Percentiles rank a stretch among this genome's conserved stretches.
These are phyloP conservation scores for Prunus mongolica DNA, from an alignment of 306 rosid genomes.

Conservation along the genomic window DNA sequence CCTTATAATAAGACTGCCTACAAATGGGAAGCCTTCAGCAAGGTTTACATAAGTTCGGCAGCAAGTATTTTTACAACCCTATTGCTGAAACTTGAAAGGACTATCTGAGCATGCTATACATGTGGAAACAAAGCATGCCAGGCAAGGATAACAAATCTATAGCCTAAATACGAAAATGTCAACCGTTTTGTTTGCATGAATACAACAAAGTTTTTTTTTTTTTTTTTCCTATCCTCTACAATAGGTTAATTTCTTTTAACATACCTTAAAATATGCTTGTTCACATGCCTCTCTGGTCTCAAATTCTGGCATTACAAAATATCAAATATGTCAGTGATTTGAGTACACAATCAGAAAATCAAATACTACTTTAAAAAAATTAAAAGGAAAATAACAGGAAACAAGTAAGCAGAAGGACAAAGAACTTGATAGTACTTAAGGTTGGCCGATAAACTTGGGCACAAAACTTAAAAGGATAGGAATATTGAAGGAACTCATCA, in stretches of 20 bases:
- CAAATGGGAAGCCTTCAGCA: conserved; percentile 7
- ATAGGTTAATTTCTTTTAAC: conserved; percentile 15
- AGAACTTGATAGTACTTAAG: background rate
- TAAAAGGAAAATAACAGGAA: background rate
- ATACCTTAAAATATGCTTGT: conserved; percentile 92
- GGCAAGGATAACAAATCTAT: background rate
- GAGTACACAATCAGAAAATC: conserved; percentile 8
- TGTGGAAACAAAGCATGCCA: background rate
- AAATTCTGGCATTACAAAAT: conserved; percentile 53
- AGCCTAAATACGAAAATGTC: background rate
- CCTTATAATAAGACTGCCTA: background rate
- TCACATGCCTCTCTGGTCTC: conserved; percentile 72
- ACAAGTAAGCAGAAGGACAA: background rate
- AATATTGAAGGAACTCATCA: background rate
- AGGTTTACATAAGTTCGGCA: background rate
- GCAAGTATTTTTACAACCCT: background rate
- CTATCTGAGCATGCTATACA: background rate
- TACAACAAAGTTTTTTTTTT: background rate
- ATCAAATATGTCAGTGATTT: conserved; percentile 14
- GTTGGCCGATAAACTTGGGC: background rate
- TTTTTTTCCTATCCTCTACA: background rate
- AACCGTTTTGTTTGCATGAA: background rate
- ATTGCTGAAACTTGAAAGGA: background rate
- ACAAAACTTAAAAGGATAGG: background rate
- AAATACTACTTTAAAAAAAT: background rate